Evolutionary conservation across 1,284 basidiomycete genomes (phyloP).

Genomic region (Ceratobasidium sp.): DNA sequence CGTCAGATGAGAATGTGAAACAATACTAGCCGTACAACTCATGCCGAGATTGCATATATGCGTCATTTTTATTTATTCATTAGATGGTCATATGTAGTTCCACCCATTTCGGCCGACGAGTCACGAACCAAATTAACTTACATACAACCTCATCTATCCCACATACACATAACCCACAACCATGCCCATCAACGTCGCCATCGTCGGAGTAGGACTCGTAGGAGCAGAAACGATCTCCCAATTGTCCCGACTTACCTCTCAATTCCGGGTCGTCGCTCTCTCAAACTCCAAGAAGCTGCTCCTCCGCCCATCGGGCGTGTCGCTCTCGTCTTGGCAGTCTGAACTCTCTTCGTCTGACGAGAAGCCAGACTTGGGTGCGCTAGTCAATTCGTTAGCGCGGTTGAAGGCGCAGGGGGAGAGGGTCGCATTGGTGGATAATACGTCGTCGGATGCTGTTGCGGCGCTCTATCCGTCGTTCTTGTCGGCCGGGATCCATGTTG

Average conservation of each 20-base stretch:
- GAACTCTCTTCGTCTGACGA: conserved; percentile 52
- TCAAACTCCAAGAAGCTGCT: conserved; percentile 52
- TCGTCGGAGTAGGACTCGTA: conserved; percentile 90
- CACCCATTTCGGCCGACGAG: conserved; percentile 24
- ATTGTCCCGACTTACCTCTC: conserved; percentile 69
- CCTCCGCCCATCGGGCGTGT: conserved; percentile 54
- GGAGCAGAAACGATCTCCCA: conserved; percentile 86
- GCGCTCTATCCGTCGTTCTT: conserved; percentile 87
- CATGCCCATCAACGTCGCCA: conserved; percentile 69
- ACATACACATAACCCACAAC: neutral
- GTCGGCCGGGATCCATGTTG: conserved; percentile 83
- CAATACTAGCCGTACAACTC: no score
- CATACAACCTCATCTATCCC: neutral
- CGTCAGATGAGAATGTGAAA: no score
- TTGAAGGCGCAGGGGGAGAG: conserved; percentile 66
- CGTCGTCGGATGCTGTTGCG: conserved; percentile 88
- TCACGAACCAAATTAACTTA: neutral
- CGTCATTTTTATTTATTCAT: neutral
- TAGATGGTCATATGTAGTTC: conserved; percentile 27
- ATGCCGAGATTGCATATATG: no score
- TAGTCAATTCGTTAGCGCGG: conserved; percentile 63
- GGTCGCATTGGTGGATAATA: conserved; percentile 93
- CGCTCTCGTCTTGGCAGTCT: conserved; percentile 57
- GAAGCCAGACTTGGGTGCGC: conserved; percentile 60
- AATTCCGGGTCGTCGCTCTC: conserved; percentile 72